Percentiles rank a stretch among this genome's conserved stretches.
Evolutionary conservation across 805 yeast species (phyloP).

Genomic region (Wickerhamomyces mucosus): DNA sequence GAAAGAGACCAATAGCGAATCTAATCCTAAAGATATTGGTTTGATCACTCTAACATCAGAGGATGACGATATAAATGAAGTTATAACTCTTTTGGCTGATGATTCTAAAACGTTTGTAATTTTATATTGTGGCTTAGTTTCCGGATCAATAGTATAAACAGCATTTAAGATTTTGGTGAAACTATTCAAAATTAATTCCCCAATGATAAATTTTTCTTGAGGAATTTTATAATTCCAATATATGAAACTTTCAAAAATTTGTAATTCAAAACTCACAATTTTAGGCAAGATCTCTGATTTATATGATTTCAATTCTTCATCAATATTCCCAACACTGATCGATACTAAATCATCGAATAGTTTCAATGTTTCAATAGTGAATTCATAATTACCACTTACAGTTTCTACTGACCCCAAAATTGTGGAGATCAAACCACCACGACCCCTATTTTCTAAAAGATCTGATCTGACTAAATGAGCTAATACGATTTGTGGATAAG

Average conservation of each 20-base stretch:
- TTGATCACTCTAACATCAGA: constrained; percentile 43
- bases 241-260: constrained; percentile 63
- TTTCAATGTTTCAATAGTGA: constrained; percentile 52
- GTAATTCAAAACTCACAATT: constrained; percentile 46
- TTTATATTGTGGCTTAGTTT: constrained; percentile 25
- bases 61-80: constrained; percentile 44
- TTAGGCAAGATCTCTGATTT: constrained; percentile 48
- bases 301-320: constrained; percentile 23
- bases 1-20: constrained; percentile 30
- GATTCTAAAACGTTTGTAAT: constrained; percentile 41
- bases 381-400: constrained; percentile 54
- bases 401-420: constrained; percentile 68
- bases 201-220: constrained; percentile 52
- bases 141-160: constrained; percentile 45
- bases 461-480: constrained; percentile 60
- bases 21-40: constrained; percentile 44
- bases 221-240: constrained; percentile 57
- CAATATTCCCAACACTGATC: constrained; percentile 34
- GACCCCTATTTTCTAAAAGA: constrained; percentile 49
- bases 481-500: constrained; percentile 68
- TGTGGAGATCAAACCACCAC: constrained; percentile 53
- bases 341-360: constrained; percentile 44
- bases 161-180: constrained; percentile 46
- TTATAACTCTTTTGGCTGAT: constrained; percentile 41
- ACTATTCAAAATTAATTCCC: constrained; percentile 40